phyloP scores from a whole-genome alignment of 306 rosid species.

The Sicyos edulis region DNA sequence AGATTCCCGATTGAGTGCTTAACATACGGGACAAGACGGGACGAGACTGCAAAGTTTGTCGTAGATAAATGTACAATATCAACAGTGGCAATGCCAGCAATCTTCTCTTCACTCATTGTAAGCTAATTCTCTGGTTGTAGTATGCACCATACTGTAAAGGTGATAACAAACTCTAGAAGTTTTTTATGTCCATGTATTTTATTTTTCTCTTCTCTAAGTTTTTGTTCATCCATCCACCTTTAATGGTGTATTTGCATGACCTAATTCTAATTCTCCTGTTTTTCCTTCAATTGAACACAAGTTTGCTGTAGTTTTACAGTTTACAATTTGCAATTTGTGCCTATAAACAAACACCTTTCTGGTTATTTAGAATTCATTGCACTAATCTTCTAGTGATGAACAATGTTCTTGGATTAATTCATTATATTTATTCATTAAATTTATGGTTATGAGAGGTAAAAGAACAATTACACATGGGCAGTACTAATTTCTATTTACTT shows the following conservation, averaged over 20 bases:
- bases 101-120: constrained; percentile 35
- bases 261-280: constrained; percentile 9
- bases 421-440: too few relatives aligned
- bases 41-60: constrained; percentile 19
- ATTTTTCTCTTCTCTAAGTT: background rate
- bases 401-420: background rate
- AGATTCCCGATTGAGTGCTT: constrained; percentile 47
- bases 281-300: background rate
- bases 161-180: constrained; percentile 24
- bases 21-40: background rate
- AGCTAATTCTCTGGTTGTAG: constrained; percentile 43
- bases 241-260: constrained; percentile 16
- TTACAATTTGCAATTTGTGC: constrained; percentile 15
- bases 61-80: constrained; percentile 65
- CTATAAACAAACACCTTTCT: background rate
- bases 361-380: constrained; percentile 7
- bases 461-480: too few relatives aligned
- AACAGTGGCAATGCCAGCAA: constrained; percentile 22
- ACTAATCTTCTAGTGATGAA: constrained; percentile 15
- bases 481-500: too few relatives aligned
- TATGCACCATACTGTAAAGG: constrained; percentile 48
- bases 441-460: background rate
- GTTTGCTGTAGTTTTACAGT: constrained; percentile 13
- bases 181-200: constrained; percentile 11
- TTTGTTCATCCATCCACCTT: constrained; percentile 16